Percentiles rank a stretch among this genome's conserved stretches.
Evolutionary conservation across 352 stramenopile species (phyloP).

Genomic region (Globisporangium cylindrosporum): DNA sequence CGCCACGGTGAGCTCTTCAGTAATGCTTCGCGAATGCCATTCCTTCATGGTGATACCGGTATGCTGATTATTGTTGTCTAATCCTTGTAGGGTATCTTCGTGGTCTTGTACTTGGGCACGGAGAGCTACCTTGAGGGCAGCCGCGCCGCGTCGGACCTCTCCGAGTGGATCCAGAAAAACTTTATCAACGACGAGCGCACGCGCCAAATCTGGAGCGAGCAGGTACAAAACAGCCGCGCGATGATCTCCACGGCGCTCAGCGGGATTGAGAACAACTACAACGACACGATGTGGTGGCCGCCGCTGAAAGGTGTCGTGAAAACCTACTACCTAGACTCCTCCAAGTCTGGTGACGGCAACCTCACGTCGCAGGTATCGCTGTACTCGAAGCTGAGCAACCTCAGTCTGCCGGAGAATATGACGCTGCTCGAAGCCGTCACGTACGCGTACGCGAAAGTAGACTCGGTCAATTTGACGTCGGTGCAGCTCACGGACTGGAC

Average conservation of each 20-base stretch:
- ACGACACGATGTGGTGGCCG: constrained; percentile 88
- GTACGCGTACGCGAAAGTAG: constrained; percentile 80
- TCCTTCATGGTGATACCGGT: neutral
- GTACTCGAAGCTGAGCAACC: constrained; percentile 42
- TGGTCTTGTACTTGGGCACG: constrained; percentile 78
- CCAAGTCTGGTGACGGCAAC: constrained; percentile 57
- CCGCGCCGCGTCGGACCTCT: constrained; percentile 66
- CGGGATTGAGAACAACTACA: constrained; percentile 85
- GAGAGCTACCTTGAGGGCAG: constrained; percentile 88
- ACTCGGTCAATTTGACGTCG: constrained; percentile 82
- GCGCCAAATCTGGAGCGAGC: constrained; percentile 77
- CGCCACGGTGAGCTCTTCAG: constrained; percentile 46
- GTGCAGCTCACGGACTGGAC: constrained; percentile 86
- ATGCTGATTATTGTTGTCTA: constrained; percentile 3
- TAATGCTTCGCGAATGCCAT: neutral
- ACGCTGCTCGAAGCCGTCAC: constrained; percentile 71
- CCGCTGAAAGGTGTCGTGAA: constrained; percentile 79
- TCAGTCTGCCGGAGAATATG: constrained; percentile 73
- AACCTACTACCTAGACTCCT: constrained; percentile 78
- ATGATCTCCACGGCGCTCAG: constrained; percentile 80
- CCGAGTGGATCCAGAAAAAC: constrained; percentile 81
- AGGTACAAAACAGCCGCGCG: constrained; percentile 75
- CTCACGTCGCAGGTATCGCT: constrained; percentile 41
- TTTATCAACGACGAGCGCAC: constrained; percentile 88
- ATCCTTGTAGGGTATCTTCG: constrained; percentile 56